A percentile compares a stretch with the other conserved stretches of the same genome.
These are phyloP conservation scores for slime mould (Dictyostelium discoideum) DNA, from an alignment of 78 protist species.

Conservation along the genomic window dicty_2.7 NC_007091.3:4852501-4853000, in stretches of 20 bases:
- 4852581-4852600: constrained; percentile 27
- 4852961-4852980: constrained; percentile 69
- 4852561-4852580: constrained; percentile 63
- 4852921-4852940: constrained; percentile 18
- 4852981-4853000: constrained; percentile 58
- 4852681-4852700: not conserved
- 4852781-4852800: constrained; percentile 21
- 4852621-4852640: constrained; percentile 13
- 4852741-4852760: not conserved
- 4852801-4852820: not conserved
- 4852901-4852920: not conserved
- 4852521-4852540: constrained; percentile 87
- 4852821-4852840: not conserved
- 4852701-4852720: not conserved
- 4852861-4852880: not conserved
- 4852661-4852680: not conserved
- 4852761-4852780: constrained; percentile 12
- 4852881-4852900: constrained; percentile 27
- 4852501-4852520: not conserved
- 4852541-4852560: constrained; percentile 83
- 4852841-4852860: not conserved
- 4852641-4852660: constrained; percentile 51
- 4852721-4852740: constrained; percentile 15
- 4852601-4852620: constrained; percentile 39
- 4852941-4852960: constrained; percentile 19